Conservation (phyloP, 495 filamentous ascomycete genomes). For the Patellaria atrata region DNA sequence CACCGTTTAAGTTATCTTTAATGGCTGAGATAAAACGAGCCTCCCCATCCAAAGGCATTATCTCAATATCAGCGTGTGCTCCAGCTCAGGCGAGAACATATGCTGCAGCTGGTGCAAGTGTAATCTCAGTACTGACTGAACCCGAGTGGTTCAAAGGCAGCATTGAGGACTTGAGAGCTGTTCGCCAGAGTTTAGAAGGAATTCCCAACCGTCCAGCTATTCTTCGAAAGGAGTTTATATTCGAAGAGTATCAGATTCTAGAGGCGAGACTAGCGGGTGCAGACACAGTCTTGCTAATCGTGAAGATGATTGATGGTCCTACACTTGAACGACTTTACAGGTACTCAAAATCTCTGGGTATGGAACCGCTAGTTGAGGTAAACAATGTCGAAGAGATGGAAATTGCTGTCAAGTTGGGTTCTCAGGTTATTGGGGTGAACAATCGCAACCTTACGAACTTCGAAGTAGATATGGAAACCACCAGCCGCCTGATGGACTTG, state of each 20-base stretch:
- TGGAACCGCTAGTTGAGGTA: conserved; percentile 97
- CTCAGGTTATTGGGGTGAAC: conserved; percentile 96
- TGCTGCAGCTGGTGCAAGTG: conserved; percentile 83
- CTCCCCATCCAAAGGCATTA: conserved; percentile 91
- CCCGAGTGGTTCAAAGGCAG: conserved; percentile 98
- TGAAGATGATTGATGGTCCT: conserved; percentile 83
- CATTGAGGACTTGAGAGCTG: conserved; percentile 81
- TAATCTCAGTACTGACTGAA: conserved; percentile 94
- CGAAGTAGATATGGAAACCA: conserved; percentile 90
- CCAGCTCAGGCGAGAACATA: conserved; percentile 84
- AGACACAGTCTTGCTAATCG: conserved; percentile 89
- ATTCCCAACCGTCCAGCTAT: conserved; percentile 87
- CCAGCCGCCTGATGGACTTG: conserved; percentile 73
- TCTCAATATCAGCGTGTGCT: conserved; percentile 73
- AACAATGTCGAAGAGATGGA: conserved; percentile 90
- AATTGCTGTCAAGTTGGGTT: conserved; percentile 67
- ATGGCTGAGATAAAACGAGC: conserved; percentile 97
- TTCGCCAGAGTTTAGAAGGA: conserved; percentile 72
- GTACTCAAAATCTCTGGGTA: conserved; percentile 80
- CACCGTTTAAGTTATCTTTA: conserved; percentile 67
- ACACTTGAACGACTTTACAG: conserved; percentile 67
- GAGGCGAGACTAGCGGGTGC: conserved; percentile 88
- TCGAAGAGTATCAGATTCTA: conserved; percentile 95
- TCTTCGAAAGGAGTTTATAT: conserved; percentile 92
- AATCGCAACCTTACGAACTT: conserved; percentile 93